phyloP scores from a whole-genome alignment of 163 green algal species.

The Chlamydomonas reinhardtii region DNA sequence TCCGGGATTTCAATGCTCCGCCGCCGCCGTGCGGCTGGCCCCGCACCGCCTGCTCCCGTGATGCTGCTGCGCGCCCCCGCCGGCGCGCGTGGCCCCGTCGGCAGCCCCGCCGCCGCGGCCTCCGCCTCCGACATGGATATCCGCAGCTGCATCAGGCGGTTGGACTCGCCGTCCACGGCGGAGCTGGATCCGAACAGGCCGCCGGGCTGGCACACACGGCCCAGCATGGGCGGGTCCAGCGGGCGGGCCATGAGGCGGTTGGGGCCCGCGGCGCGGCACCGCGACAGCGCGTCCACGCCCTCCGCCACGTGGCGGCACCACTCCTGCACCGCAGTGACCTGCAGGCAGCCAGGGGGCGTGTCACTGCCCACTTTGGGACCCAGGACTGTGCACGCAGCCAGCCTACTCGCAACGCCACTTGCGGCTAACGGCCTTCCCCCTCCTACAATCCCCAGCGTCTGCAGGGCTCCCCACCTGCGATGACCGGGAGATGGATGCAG shows the following conservation, averaged over 20 bases:
- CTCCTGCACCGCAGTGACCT: slow-evolving; percentile 26
- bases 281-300: slow-evolving; percentile 5
- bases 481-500: not conserved
- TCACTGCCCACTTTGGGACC: no score
- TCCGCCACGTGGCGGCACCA: slow-evolving; percentile 40
- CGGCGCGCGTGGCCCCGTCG: not conserved
- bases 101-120: not conserved
- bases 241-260: slow-evolving; percentile 27
- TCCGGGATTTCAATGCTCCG: slow-evolving; percentile 22
- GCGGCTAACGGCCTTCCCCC: no score
- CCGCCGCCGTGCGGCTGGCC: not conserved
- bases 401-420: no score
- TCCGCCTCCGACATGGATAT: slow-evolving; percentile 9
- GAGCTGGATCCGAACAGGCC: not conserved
- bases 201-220: not conserved
- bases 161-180: not conserved
- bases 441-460: no score
- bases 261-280: slow-evolving; percentile 1
- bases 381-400: no score
- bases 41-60: not conserved
- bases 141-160: slow-evolving; percentile 3
- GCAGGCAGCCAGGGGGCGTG: not conserved
- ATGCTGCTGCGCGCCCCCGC: not conserved
- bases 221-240: slow-evolving; percentile 2
- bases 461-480: slow-evolving; percentile 18